These are phyloP conservation scores for Phaffomyces thermotolerans DNA, from an alignment of 805 yeast genomes.

Conservation along the genomic window DNA sequence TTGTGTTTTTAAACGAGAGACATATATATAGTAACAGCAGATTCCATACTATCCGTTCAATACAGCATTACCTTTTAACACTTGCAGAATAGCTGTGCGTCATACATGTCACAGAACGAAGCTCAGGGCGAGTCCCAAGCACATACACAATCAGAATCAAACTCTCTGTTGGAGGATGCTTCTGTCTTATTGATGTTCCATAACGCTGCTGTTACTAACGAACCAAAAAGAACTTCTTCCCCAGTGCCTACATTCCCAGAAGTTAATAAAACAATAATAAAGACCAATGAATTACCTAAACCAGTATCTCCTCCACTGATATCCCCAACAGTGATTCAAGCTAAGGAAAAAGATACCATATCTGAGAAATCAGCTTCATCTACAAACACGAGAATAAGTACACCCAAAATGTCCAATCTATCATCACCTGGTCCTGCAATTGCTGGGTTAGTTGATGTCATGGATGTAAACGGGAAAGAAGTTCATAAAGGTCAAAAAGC, in stretches of 20 bases:
- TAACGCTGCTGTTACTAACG: slow-evolving; percentile 35
- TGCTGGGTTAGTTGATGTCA: slow-evolving; percentile 27
- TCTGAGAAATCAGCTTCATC: slow-evolving; percentile 2
- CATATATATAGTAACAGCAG: too few relatives aligned
- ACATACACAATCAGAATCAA: not conserved
- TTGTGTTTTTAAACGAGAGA: too few relatives aligned
- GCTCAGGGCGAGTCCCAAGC: slow-evolving; percentile 2
- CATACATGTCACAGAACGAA: slow-evolving; percentile 1
- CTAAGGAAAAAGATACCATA: not conserved
- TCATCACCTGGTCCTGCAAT: slow-evolving; percentile 43
- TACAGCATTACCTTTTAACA: too few relatives aligned
- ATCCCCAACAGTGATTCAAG: not conserved
- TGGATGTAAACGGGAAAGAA: slow-evolving; percentile 10
- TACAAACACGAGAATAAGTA: slow-evolving; percentile 6
- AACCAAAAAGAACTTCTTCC: slow-evolving; percentile 1
- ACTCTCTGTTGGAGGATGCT: slow-evolving; percentile 46
- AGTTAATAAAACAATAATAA: slow-evolving; percentile 13
- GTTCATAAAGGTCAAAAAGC: slow-evolving; percentile 36
- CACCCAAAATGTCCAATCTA: slow-evolving; percentile 17
- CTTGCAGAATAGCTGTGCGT: not conserved
- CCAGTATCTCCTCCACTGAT: slow-evolving; percentile 21
- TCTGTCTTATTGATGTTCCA: slow-evolving; percentile 57
- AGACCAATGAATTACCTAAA: not conserved
- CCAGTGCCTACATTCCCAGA: not conserved
- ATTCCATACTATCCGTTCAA: too few relatives aligned